Conservation (phyloP, 2,329 filamentous ascomycete species). For the Colletotrichum orchidophilum region DNA sequence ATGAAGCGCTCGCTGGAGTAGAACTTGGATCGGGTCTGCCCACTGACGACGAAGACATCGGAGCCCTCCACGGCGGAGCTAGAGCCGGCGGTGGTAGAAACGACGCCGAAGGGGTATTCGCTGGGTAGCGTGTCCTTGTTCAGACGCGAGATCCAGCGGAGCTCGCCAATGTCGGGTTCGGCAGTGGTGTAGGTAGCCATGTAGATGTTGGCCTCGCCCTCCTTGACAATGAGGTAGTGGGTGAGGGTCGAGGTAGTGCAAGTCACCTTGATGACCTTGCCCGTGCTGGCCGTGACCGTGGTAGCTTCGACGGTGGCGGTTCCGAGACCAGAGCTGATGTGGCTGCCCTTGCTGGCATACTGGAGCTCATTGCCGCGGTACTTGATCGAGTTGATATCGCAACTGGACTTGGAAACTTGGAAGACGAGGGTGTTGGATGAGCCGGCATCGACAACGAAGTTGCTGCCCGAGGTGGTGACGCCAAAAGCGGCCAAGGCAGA, state of each 20-base stretch:
- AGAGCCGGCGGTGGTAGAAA: slow-evolving; percentile 63
- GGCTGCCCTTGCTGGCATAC: slow-evolving; percentile 59
- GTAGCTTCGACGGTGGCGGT: slow-evolving; percentile 63
- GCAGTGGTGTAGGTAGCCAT: slow-evolving; percentile 70
- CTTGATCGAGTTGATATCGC: slow-evolving; percentile 71
- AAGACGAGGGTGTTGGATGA: slow-evolving; percentile 60
- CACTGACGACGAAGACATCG: slow-evolving; percentile 67
- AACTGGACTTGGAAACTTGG: slow-evolving; percentile 61
- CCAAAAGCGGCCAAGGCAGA: slow-evolving; percentile 52
- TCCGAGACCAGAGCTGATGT: slow-evolving; percentile 68
- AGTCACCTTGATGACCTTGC: slow-evolving; percentile 67
- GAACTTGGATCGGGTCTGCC: slow-evolving; percentile 75
- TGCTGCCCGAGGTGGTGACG: slow-evolving; percentile 49
- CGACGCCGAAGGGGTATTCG: slow-evolving; percentile 63
- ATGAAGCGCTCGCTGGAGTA: slow-evolving; percentile 77
- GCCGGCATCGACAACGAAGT: slow-evolving; percentile 58
- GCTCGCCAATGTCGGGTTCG: slow-evolving; percentile 65
- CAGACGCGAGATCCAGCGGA: slow-evolving; percentile 72
- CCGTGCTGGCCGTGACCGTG: slow-evolving; percentile 41
- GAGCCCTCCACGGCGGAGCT: slow-evolving; percentile 65
- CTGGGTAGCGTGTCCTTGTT: slow-evolving; percentile 58
- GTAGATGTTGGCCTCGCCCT: slow-evolving; percentile 68
- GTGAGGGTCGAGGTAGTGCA: slow-evolving; percentile 68
- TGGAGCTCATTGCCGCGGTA: slow-evolving; percentile 69
- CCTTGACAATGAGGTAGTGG: slow-evolving; percentile 70